These are phyloP conservation scores for Aristolochia californica DNA, from an alignment of 164 flowering plant genomes.

Conservation along the genomic window DNA sequence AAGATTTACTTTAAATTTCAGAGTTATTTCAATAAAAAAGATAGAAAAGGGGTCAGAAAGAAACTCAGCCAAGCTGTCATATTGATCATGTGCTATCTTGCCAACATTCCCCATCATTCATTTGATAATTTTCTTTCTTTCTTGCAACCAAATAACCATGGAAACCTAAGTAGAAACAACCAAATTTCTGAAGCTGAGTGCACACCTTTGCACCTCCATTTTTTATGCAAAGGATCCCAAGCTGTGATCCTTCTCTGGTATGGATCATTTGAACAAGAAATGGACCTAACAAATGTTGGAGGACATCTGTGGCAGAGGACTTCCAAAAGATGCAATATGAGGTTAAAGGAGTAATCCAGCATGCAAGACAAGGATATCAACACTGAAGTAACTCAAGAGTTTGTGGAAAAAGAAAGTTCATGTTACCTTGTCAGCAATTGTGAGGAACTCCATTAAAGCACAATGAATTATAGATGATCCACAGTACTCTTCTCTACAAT, in stretches of 20 bases:
- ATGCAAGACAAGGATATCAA: neutral
- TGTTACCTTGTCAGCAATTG: constrained; percentile 72
- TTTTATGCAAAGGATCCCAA: constrained; percentile 77
- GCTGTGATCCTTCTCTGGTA: constrained; percentile 68
- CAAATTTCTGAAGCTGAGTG: neutral
- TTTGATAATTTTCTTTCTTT: constrained; percentile 83
- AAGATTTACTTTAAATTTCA: neutral
- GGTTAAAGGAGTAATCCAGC: constrained; percentile 7
- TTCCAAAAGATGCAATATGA: constrained; percentile 26
- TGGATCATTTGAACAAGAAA: constrained; percentile 82
- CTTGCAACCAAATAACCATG: constrained; percentile 27
- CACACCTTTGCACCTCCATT: constrained; percentile 89
- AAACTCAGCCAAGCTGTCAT: constrained; percentile 60
- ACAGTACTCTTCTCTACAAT: constrained; percentile 87
- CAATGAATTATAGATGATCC: constrained; percentile 85
- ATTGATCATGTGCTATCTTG: constrained; percentile 66
- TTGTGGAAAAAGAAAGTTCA: neutral
- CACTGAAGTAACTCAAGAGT: neutral
- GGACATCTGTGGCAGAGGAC: constrained; percentile 70
- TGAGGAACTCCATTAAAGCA: constrained; percentile 60
- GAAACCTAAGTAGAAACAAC: neutral
- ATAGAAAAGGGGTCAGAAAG: neutral
- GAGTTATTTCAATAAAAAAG: neutral
- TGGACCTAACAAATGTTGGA: constrained; percentile 68
- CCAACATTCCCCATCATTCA: constrained; percentile 71